Conservation (phyloP, 495 filamentous ascomycete genomes). For the Penicillium longicatenatum region DNA sequence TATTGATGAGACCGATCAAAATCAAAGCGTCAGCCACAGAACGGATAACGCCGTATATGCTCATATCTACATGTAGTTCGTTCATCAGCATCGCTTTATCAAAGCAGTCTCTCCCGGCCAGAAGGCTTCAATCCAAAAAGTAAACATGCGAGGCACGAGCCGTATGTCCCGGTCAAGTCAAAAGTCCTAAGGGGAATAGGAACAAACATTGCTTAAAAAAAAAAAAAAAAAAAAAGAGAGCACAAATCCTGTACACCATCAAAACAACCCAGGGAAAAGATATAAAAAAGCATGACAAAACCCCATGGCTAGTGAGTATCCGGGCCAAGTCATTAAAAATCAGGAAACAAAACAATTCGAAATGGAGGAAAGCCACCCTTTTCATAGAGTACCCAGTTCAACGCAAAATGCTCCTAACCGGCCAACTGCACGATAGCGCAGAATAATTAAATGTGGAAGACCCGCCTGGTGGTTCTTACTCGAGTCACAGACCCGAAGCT, state of each 20-base stretch:
- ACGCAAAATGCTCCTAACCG: slow-evolving; percentile 29
- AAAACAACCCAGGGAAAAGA: slow-evolving; percentile 20
- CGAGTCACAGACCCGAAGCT: neutral
- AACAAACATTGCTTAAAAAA: slow-evolving; percentile 26
- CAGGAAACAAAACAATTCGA: slow-evolving; percentile 30
- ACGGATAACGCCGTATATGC: slow-evolving; percentile 47
- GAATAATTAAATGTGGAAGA: slow-evolving; percentile 24
- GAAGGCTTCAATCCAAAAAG: slow-evolving; percentile 27
- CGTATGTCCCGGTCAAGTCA: slow-evolving; percentile 14
- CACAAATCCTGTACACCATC: slow-evolving; percentile 37
- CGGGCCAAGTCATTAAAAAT: slow-evolving; percentile 21
- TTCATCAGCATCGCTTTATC: slow-evolving; percentile 43
- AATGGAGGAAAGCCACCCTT: slow-evolving; percentile 30
- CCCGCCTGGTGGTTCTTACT: slow-evolving; percentile 11
- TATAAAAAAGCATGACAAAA: slow-evolving; percentile 17
- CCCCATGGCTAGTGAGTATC: slow-evolving; percentile 16
- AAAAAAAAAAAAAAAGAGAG: slow-evolving; percentile 9
- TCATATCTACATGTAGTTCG: slow-evolving; percentile 51
- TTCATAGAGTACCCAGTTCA: slow-evolving; percentile 27
- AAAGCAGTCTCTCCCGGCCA: slow-evolving; percentile 37
- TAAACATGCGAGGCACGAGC: slow-evolving; percentile 24
- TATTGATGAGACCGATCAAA: slow-evolving; percentile 20
- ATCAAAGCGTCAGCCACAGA: slow-evolving; percentile 26
- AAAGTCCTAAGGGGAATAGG: slow-evolving; percentile 19
- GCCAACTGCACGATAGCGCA: slow-evolving; percentile 32